Base-by-base conservation (phyloP, 2,329 filamentous ascomycete genomes). In the Tolypocladium amazonense region DNA sequence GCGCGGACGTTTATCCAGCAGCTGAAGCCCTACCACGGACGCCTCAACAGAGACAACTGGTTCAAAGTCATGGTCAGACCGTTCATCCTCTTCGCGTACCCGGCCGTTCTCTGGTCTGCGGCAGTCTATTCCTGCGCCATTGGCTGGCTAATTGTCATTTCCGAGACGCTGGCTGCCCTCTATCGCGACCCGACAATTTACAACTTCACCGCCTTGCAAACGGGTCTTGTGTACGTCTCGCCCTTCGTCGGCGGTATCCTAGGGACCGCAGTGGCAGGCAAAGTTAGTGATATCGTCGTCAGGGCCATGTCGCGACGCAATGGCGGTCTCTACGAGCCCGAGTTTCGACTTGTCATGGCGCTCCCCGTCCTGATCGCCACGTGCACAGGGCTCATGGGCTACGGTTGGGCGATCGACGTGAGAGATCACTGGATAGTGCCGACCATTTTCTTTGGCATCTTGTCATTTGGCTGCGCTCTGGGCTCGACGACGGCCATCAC, bases 91-190 rank as follows among this genome's bases (percentile, higher is more conserved):
- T 96, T 88, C 66, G 84, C 88, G 1, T 97, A 97, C 68, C 94
- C 94, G 0, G 84, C 89, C 0, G 89, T 97, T 1, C 81, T 97
- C 11, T 97, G 92, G 93, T 93, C 90, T 7, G 79, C 91, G 0
- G 79, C 89, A 0, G 85, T 96, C 4, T 97, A 97, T 71, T 79
- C 92, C 0, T 87, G 94, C 66, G 94, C 92, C 0, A 84, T 97
- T 8, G 93, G 93, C 43, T 97, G 93, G 94, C 81, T 97, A 35
- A 97, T 97, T 65, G 92, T 97, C 52, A 83, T 97, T 1, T 96
- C 92, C 0, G 92, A 97, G 73, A 89, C 88, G 0, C 85, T 97
- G 3, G 83, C 90, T 0, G 80, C 88, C 61, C 88, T 97, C 62
- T 97, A 90, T 72, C 84, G 89, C 43, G 79, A 85, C 59, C 77